phyloP scores from a whole-genome alignment of 768 basidiomycete genomes.

The Collybiopsis confluens region DNA sequence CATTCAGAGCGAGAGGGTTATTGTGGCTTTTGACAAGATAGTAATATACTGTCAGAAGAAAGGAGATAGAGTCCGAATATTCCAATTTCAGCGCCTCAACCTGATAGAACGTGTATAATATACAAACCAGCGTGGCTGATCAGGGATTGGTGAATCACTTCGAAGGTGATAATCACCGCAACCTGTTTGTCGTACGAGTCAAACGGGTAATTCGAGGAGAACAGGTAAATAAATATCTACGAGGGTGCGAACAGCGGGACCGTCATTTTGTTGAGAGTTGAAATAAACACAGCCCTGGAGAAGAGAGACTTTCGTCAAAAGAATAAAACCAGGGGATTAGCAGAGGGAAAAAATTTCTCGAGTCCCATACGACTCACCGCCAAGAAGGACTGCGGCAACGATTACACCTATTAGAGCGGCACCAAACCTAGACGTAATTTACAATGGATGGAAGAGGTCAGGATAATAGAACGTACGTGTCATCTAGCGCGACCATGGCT shows the following conservation, averaged over 20 bases:
- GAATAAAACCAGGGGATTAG: not conserved
- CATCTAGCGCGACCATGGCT: too few species aligned
- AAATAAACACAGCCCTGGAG: slow-evolving; percentile 50
- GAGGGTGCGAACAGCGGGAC: slow-evolving; percentile 35
- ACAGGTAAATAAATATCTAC: slow-evolving; percentile 19
- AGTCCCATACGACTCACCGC: not conserved
- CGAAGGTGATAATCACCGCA: slow-evolving; percentile 33
- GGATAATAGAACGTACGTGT: too few species aligned
- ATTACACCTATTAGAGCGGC: slow-evolving; percentile 5
- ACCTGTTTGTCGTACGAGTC: slow-evolving; percentile 31
- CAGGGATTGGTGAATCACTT: slow-evolving; percentile 42
- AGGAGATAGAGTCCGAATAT: too few species aligned
- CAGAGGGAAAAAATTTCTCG: too few species aligned
- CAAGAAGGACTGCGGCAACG: not conserved
- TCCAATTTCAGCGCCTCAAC: too few species aligned
- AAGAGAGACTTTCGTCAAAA: slow-evolving; percentile 22
- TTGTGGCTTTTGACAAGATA: slow-evolving; percentile 43
- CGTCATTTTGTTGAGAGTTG: slow-evolving; percentile 35
- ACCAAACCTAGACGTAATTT: slow-evolving; percentile 5
- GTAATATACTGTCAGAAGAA: slow-evolving; percentile 50
- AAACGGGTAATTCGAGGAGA: not conserved
- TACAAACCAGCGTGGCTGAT: slow-evolving; percentile 41
- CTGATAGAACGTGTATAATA: not conserved
- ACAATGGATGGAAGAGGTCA: too few species aligned
- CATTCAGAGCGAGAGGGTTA: slow-evolving; percentile 8